Conservation (phyloP, 2,329 filamentous ascomycete genomes). For the Meredithiella fracta region DNA sequence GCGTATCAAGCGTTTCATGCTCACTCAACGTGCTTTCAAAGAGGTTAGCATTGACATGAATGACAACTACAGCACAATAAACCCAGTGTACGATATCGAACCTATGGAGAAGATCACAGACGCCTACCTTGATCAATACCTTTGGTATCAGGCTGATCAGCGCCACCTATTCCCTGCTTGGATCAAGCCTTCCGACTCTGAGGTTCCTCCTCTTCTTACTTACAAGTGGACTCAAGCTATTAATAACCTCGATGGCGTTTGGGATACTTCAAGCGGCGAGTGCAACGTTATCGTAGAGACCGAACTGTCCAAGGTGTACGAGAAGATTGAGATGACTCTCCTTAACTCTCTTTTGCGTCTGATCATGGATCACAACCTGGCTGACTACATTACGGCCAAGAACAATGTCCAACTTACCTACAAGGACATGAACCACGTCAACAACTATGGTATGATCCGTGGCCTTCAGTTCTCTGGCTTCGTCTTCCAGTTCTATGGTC, state of each 20-base stretch:
- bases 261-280: conserved; percentile 85
- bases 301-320: conserved; percentile 95
- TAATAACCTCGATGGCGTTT: conserved; percentile 91
- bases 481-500: conserved; percentile 95
- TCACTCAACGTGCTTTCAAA: conserved; percentile 96
- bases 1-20: conserved; percentile 89
- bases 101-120: conserved; percentile 99
- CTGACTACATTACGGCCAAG: conserved; percentile 97
- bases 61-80: conserved; percentile 98
- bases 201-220: conserved; percentile 81
- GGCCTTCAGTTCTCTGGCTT: conserved; percentile 96
- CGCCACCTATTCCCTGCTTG: conserved; percentile 91
- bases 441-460: conserved; percentile 96
- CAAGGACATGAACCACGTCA: conserved; percentile 99
- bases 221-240: conserved; percentile 99
- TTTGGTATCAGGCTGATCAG: conserved; percentile 98
- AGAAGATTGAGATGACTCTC: conserved; percentile 94
- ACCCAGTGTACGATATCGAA: conserved; percentile 96
- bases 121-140: conserved; percentile 92
- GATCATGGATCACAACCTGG: conserved; percentile 99
- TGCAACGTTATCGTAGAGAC: conserved; percentile 99
- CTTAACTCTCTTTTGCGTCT: conserved; percentile 82
- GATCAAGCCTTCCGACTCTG: conserved; percentile 98
- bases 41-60: conserved; percentile 99
- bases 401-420: conserved; percentile 99